Evolutionary conservation across 495 filamentous ascomycete genomes (phyloP).

Genomic region (Aspergillus haitiensis): DNA sequence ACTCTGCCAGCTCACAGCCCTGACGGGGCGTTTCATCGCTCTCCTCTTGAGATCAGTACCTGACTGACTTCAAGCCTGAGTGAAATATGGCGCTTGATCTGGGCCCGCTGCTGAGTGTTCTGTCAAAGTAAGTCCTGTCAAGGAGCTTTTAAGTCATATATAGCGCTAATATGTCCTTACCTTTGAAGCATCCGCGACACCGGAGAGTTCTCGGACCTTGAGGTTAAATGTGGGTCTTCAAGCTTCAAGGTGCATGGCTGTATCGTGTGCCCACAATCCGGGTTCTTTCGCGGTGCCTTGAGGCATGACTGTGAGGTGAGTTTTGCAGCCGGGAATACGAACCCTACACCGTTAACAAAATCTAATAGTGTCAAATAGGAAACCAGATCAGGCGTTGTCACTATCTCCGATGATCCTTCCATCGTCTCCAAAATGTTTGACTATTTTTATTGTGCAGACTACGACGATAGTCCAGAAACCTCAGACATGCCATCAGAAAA

Average conservation of each 20-base stretch:
- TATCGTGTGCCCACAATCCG: slow-evolving; percentile 8
- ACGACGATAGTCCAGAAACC: slow-evolving; percentile 2
- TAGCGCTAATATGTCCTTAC: not conserved
- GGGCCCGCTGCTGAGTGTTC: not conserved
- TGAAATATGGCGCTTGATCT: not conserved
- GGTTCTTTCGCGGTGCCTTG: slow-evolving; percentile 1
- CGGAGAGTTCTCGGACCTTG: slow-evolving; percentile 1
- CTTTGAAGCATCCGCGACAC: slow-evolving; percentile 1
- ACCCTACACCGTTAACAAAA: not conserved
- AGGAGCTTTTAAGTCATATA: not conserved
- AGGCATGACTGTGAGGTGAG: not conserved
- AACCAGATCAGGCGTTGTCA: not conserved
- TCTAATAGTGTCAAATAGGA: not conserved
- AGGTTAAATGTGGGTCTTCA: slow-evolving; percentile 6
- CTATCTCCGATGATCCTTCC: slow-evolving; percentile 5
- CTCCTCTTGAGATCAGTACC: no score
- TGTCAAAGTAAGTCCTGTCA: slow-evolving; percentile 3
- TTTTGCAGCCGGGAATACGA: no score
- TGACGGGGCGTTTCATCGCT: no score
- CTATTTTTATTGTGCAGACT: slow-evolving; percentile 5
- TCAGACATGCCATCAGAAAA: not conserved
- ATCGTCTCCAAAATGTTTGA: slow-evolving; percentile 7
- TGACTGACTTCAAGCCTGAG: no score
- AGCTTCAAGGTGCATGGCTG: slow-evolving; percentile 2
- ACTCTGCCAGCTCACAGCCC: no score